Conservation (phyloP, 2,329 filamentous ascomycete species). For the Cladophialophora bantiana region DNA sequence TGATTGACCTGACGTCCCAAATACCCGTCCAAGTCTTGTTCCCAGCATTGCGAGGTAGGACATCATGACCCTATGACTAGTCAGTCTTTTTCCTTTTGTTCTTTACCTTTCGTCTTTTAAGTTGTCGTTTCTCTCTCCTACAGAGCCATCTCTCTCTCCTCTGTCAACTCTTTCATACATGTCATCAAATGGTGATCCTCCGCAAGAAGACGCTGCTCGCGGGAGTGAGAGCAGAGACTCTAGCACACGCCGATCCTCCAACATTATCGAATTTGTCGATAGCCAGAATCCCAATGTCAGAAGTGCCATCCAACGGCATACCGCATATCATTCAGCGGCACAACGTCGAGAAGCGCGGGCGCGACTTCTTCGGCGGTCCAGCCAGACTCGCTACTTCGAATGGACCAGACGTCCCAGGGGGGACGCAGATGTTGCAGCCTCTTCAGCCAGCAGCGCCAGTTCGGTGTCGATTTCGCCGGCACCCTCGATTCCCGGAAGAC, state of each 20-base stretch:
- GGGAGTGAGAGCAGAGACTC: slow-evolving; percentile 19
- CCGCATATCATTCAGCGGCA: slow-evolving; percentile 39
- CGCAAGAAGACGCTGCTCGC: slow-evolving; percentile 22
- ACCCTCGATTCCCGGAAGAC: slow-evolving; percentile 15
- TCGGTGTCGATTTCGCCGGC: slow-evolving; percentile 32
- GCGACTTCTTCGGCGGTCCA: slow-evolving; percentile 30
- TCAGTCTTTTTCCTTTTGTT: slow-evolving; percentile 3
- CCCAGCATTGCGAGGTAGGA: slow-evolving; percentile 7
- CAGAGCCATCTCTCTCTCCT: not conserved
- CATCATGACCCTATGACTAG: slow-evolving; percentile 1
- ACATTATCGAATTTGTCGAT: slow-evolving; percentile 38
- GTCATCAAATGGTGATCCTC: slow-evolving; percentile 29
- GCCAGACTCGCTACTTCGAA: slow-evolving; percentile 36
- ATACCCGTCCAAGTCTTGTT: slow-evolving; percentile 1
- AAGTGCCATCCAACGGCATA: slow-evolving; percentile 40
- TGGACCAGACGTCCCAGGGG: slow-evolving; percentile 33
- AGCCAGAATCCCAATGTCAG: slow-evolving; percentile 39
- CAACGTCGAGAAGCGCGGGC: slow-evolving; percentile 38
- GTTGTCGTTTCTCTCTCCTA: not conserved
- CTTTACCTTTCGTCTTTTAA: slow-evolving; percentile 3
- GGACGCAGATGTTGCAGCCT: slow-evolving; percentile 23
- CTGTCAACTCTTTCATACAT: slow-evolving; percentile 21
- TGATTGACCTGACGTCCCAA: slow-evolving; percentile 14
- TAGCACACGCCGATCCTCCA: slow-evolving; percentile 15
- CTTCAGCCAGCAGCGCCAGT: slow-evolving; percentile 34